Evolutionary conservation across 2,329 filamentous ascomycete species (phyloP).

Genomic region (Penicillium sp.): DNA sequence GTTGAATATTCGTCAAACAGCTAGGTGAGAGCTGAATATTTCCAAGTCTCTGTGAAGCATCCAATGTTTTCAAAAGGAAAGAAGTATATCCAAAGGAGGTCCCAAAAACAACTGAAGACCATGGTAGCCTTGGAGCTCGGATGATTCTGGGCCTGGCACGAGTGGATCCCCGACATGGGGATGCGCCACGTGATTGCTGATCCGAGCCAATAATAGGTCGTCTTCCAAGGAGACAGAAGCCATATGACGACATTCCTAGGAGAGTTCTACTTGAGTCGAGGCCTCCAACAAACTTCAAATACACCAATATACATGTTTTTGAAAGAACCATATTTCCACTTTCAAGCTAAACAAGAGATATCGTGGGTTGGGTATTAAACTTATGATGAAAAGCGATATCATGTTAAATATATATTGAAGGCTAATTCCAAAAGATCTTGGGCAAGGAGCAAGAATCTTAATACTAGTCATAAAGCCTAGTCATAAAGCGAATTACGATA

Average conservation of each 20-base stretch:
- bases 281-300: too few species aligned
- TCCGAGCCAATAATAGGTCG: neutral
- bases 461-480: too few species aligned
- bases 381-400: too few species aligned
- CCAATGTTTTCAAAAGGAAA: neutral
- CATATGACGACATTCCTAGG: neutral
- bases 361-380: neutral
- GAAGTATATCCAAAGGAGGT: neutral
- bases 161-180: neutral
- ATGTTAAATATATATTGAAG: neutral
- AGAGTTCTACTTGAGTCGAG: neutral
- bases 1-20: neutral
- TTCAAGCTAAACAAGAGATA: neutral
- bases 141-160: neutral
- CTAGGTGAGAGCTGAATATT: neutral
- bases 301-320: neutral
- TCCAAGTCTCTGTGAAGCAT: accelerated
- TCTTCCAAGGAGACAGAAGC: too few species aligned
- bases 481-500: too few species aligned
- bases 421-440: neutral
- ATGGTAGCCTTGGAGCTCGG: neutral
- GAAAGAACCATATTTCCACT: neutral
- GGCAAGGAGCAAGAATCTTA: neutral
- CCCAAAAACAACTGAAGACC: neutral
- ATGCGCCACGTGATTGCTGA: neutral